Base-by-base conservation (phyloP, 306 rosid species). In the Canavalia ensiformis region DNA sequence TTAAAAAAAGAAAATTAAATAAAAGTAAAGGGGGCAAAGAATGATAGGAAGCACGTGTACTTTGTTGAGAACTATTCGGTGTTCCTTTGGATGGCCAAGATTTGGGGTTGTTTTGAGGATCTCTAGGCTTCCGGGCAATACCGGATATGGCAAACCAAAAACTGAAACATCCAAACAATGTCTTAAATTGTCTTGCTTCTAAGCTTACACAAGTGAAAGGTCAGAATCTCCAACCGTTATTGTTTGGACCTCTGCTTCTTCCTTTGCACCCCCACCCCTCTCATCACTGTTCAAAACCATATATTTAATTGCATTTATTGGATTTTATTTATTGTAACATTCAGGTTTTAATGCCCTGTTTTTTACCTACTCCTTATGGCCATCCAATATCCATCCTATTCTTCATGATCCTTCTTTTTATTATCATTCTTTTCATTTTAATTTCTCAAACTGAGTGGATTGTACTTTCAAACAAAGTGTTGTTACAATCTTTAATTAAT, bases 41-140 rank as follows among this genome's bases (percentile, higher is more conserved):
- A 89, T 87, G 83, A 85, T 75, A 79, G 89, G 86, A 65, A 72
- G 84, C 97, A 94, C 97, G 94, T 94, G 98, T 87, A 84, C 44
- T 42, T 55, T 34, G 67, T 67, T 39, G 91, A 89, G 90, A 67
- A 81, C 44, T 45, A 49, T 81, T 90, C 79, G 88, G 81, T 85
- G 84, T 51, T 84, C 10, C 7, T 76, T 70, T 91, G 82, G 77
- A 92, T 87, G 93, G 91, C 64, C 72, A 68, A 6, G 94, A 94
- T 94, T 79, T 45, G 4, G 49, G 33, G 76, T 56, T 44, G 72
- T 77, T 77, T 82, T 79, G 70, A 82, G 74, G 85, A 88, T 90
- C 90, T 88, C 86, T 83, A 80, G 72, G 80, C 58, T 11, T 46
- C 11, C 41, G 86, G 29, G 52, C 71, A 54, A 50, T 50, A 42